Evolutionary conservation across 2,329 filamentous ascomycete species (phyloP).

Genomic region (Microcera coccophila): DNA sequence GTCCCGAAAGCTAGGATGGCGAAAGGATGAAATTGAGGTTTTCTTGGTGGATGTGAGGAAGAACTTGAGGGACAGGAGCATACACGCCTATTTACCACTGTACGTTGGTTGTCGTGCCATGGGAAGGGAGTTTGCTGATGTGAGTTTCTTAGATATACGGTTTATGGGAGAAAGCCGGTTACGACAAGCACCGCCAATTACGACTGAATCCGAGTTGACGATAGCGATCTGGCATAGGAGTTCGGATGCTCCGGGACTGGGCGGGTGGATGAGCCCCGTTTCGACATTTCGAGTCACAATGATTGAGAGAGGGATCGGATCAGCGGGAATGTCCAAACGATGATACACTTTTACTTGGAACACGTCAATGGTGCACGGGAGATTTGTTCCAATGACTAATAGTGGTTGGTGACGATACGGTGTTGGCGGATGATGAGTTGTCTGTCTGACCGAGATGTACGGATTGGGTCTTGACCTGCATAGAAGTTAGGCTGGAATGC

Average conservation of each 20-base stretch:
- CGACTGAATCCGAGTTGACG: not conserved
- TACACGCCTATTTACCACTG: constrained; percentile 12
- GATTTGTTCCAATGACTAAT: no score
- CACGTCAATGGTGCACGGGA: no score
- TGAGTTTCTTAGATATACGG: not conserved
- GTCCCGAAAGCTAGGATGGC: constrained; percentile 4
- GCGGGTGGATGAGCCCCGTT: not conserved
- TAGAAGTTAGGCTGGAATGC: not conserved
- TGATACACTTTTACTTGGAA: no score
- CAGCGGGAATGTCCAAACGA: no score
- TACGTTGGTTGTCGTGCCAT: not conserved
- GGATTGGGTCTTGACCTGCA: not conserved
- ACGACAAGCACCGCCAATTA: not conserved
- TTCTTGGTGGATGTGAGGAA: constrained; percentile 4
- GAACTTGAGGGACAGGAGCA: constrained; percentile 2
- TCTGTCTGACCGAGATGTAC: not conserved
- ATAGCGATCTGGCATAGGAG: not conserved
- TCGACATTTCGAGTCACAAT: no score
- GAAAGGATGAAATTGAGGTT: constrained; percentile 3
- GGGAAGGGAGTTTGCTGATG: not conserved
- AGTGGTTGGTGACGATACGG: no score
- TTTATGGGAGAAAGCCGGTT: not conserved
- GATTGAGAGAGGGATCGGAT: no score
- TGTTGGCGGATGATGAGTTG: not conserved
- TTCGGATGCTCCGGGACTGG: not conserved